phyloP scores from a whole-genome alignment of 1,284 basidiomycete genomes.

The Anthracocystis walkeri region DNA sequence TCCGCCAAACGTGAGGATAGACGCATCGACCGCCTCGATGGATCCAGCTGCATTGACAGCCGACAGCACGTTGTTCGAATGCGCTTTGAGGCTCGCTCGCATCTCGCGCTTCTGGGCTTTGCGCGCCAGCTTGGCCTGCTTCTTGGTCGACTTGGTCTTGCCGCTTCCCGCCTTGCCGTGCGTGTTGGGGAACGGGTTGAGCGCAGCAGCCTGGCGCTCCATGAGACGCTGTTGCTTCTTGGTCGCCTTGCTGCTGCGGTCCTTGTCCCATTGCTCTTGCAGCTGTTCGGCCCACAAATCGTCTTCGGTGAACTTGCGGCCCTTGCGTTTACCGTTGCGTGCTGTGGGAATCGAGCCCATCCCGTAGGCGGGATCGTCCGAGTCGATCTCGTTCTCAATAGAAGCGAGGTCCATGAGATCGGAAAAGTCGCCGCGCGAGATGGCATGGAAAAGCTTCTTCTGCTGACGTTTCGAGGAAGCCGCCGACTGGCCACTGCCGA shows the following conservation, averaged over 20 bases:
- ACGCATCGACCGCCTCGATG: slow-evolving; percentile 38
- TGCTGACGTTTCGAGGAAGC: slow-evolving; percentile 71
- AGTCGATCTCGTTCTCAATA: slow-evolving; percentile 56
- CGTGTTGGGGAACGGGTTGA: slow-evolving; percentile 71
- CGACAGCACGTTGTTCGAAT: slow-evolving; percentile 40
- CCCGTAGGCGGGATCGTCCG: slow-evolving; percentile 65
- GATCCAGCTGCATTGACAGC: slow-evolving; percentile 35
- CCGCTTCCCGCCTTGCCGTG: slow-evolving; percentile 50
- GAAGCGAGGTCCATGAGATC: slow-evolving; percentile 74
- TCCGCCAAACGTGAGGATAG: slow-evolving; percentile 33
- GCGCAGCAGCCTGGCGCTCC: slow-evolving; percentile 73
- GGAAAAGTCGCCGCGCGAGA: slow-evolving; percentile 76
- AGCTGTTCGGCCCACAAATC: slow-evolving; percentile 76
- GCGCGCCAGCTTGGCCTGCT: slow-evolving; percentile 53
- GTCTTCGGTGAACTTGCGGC: slow-evolving; percentile 74
- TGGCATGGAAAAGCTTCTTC: slow-evolving; percentile 77
- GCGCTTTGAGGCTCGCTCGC: slow-evolving; percentile 46
- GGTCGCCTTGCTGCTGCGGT: slow-evolving; percentile 51
- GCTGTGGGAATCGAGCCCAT: slow-evolving; percentile 46
- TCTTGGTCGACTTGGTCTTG: slow-evolving; percentile 53
- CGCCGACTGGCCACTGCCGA: slow-evolving; percentile 22
- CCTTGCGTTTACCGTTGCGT: slow-evolving; percentile 49
- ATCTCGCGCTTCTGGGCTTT: slow-evolving; percentile 49
- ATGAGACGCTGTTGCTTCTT: slow-evolving; percentile 58
- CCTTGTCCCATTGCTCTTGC: slow-evolving; percentile 72